Evolutionary conservation across 257 asterid species (phyloP).

Genomic region (Penstemon newberryi): DNA sequence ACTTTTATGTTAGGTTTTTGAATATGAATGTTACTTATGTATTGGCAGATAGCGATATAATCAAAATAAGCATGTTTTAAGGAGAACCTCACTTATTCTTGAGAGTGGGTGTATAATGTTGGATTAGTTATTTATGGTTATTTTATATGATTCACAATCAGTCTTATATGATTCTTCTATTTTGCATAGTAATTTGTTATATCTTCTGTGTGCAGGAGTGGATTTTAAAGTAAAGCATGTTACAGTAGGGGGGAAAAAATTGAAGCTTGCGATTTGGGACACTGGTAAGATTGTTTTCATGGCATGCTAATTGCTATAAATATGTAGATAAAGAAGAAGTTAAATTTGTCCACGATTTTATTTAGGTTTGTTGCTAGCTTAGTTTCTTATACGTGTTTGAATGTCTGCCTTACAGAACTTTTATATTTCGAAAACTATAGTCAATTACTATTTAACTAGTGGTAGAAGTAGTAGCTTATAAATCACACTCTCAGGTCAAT

Average conservation of each 20-base stretch:
- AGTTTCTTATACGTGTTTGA: too few species aligned
- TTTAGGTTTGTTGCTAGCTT: not conserved
- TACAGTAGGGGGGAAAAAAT: conserved; percentile 77
- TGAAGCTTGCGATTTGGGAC: conserved; percentile 99
- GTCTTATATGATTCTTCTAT: not conserved
- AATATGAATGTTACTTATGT: not conserved
- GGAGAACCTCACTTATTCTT: too few species aligned
- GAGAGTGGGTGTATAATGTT: not conserved
- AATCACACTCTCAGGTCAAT: not conserved
- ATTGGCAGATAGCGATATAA: not conserved
- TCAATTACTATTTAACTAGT: not conserved
- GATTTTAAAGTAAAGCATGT: conserved; percentile 96
- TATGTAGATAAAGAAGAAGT: not conserved
- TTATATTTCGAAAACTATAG: too few species aligned
- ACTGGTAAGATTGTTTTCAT: conserved; percentile 59
- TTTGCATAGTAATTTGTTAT: conserved; percentile 1
- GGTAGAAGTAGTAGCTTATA: not conserved
- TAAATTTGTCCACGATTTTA: not conserved
- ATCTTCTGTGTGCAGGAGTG: conserved; percentile 49
- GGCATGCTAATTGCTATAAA: not conserved
- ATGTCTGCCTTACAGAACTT: too few species aligned
- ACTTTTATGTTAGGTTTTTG: not conserved
- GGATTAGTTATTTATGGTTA: not conserved
- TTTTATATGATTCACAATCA: not conserved
- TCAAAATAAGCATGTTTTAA: not conserved